Evolutionary conservation across 1,284 basidiomycete species (phyloP).

Genomic region (Ustilago hordei): DNA sequence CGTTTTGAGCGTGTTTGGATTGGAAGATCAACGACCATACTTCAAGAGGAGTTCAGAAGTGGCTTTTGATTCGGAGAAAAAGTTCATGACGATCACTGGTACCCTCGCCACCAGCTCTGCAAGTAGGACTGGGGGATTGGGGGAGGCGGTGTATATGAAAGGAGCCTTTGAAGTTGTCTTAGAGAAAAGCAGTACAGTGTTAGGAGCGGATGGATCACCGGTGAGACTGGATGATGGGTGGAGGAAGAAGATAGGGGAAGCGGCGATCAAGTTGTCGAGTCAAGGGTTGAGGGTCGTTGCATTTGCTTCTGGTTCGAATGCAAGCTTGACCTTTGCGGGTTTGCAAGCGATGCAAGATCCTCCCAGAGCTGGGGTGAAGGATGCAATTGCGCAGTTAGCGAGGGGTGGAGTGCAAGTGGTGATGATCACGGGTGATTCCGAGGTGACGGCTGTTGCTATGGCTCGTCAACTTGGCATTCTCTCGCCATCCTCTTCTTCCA

Average conservation of each 20-base stretch:
- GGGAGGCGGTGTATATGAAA: conserved; percentile 89
- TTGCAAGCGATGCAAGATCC: conserved; percentile 97
- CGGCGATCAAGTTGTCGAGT: conserved; percentile 79
- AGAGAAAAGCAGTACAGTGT: conserved; percentile 85
- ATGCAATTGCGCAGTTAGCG: conserved; percentile 83
- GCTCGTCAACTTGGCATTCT: conserved; percentile 86
- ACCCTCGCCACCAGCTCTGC: conserved; percentile 22
- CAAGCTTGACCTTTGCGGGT: conserved; percentile 82
- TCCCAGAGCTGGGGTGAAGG: conserved; percentile 89
- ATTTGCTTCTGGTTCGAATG: conserved; percentile 80
- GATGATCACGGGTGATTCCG: conserved; percentile 98
- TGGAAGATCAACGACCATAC: conserved; percentile 77
- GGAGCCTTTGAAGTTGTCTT: conserved; percentile 91
- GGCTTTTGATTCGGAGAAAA: conserved; percentile 91
- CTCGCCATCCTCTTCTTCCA: too few relatives aligned
- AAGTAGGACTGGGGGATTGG: conserved; percentile 62
- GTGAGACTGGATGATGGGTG: conserved; percentile 80
- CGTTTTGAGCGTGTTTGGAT: conserved; percentile 78
- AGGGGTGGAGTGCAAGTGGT: conserved; percentile 90
- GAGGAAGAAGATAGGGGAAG: conserved; percentile 76
- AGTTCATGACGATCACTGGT: conserved; percentile 91
- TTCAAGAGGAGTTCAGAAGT: conserved; percentile 84
- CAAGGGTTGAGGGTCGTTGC: conserved; percentile 87
- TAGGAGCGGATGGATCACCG: conserved; percentile 85
- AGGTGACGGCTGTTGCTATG: conserved; percentile 89